Conservation (phyloP, 805 yeast species). For the Ascoidea rubescens region DNA sequence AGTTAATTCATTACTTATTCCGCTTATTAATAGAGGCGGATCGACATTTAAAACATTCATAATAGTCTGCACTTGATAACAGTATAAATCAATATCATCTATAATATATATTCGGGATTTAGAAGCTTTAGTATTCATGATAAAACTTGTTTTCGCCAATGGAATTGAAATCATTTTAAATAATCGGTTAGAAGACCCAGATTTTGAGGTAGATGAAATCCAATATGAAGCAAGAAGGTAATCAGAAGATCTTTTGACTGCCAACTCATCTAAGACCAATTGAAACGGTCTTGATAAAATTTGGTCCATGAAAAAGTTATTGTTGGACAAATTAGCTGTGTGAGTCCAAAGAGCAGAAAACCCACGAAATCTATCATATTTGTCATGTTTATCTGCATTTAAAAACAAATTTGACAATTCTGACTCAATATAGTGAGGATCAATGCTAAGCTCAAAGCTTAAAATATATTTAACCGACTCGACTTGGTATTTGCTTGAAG, state of each 20-base stretch:
- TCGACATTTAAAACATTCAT: slow-evolving; percentile 37
- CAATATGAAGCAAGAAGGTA: slow-evolving; percentile 32
- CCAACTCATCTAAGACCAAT: slow-evolving; percentile 51
- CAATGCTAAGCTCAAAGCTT: slow-evolving; percentile 39
- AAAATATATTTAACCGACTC: slow-evolving; percentile 58
- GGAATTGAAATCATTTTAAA: slow-evolving; percentile 47
- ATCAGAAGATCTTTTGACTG: slow-evolving; percentile 26
- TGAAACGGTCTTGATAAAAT: slow-evolving; percentile 52
- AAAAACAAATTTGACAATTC: slow-evolving; percentile 46
- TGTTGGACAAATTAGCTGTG: slow-evolving; percentile 32
- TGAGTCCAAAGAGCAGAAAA: slow-evolving; percentile 67
- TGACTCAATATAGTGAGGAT: slow-evolving; percentile 53
- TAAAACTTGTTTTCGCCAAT: slow-evolving; percentile 27
- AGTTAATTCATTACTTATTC: slow-evolving; percentile 44
- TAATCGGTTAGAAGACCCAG: slow-evolving; percentile 47
- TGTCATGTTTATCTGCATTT: slow-evolving; percentile 17
- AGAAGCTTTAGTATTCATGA: slow-evolving; percentile 14
- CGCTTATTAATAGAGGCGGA: slow-evolving; percentile 25
- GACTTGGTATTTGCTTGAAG: slow-evolving; percentile 45
- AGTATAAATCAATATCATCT: slow-evolving; percentile 51
- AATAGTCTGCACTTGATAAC: slow-evolving; percentile 45
- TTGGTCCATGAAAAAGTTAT: slow-evolving; percentile 19
- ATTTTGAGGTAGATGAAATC: slow-evolving; percentile 27
- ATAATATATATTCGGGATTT: slow-evolving; percentile 14
- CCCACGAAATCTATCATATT: slow-evolving; percentile 33